A percentile compares a stretch with the other conserved stretches of the same genome.
Conservation (phyloP, 192 early-diverging fungal genomes). For the Gaertneriomyces semiglobifer region DNA sequence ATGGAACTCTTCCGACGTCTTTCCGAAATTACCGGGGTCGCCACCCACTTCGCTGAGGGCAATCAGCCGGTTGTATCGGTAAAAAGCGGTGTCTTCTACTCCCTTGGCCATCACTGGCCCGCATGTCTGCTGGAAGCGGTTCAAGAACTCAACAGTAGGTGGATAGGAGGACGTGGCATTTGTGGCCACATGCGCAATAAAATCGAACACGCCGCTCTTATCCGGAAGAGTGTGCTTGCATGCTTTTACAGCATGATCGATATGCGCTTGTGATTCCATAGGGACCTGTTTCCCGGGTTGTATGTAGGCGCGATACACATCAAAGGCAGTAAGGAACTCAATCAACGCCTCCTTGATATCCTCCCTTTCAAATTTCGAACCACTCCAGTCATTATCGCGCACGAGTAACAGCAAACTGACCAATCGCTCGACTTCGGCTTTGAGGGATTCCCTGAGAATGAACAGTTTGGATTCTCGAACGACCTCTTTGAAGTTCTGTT, state of each 20-base stretch:
- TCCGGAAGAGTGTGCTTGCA: constrained; percentile 7
- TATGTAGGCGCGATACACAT: constrained; percentile 30
- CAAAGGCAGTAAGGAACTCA: constrained; percentile 21
- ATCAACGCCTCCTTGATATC: constrained; percentile 17
- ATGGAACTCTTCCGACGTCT: constrained; percentile 22
- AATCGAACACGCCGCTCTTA: constrained; percentile 6
- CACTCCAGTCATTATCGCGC: constrained; percentile 13
- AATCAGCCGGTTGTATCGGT: constrained; percentile 30
- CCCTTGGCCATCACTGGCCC: constrained; percentile 34
- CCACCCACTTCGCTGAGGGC: constrained; percentile 30
- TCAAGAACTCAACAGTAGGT: constrained; percentile 16
- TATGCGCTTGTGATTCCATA: constrained; percentile 11
- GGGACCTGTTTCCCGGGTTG: constrained; percentile 21
- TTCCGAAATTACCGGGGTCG: constrained; percentile 29
- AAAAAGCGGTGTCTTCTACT: constrained; percentile 32
- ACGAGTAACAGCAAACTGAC: constrained; percentile 20
- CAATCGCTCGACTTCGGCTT: constrained; percentile 27
- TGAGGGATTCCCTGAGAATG: constrained; percentile 22
- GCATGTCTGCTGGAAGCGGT: constrained; percentile 27
- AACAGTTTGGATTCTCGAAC: constrained; percentile 17
- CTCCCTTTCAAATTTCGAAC: not conserved
- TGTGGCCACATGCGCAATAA: constrained; percentile 15
- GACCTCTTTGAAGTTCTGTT: constrained; percentile 9
- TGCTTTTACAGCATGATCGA: constrained; percentile 5
- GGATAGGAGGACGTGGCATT: not conserved